Evolutionary conservation across 352 stramenopile genomes (phyloP).

Genomic region (Lagenidium sp.): DNA sequence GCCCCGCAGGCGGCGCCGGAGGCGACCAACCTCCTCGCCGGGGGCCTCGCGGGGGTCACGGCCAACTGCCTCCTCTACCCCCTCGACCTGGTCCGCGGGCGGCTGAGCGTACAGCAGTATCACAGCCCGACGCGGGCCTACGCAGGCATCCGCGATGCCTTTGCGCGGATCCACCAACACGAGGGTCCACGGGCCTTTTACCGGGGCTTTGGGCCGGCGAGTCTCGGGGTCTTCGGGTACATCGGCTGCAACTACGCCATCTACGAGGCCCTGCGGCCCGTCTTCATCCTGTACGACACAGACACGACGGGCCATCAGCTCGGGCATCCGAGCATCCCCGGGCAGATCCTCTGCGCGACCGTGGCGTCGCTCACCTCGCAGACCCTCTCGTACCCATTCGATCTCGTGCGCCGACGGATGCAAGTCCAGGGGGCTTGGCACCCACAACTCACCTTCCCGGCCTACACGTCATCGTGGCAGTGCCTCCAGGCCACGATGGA

Average conservation of each 20-base stretch:
- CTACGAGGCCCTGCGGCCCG: slow-evolving; percentile 74
- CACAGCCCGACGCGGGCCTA: slow-evolving; percentile 24
- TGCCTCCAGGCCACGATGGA: slow-evolving; percentile 42
- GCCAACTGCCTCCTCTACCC: slow-evolving; percentile 69
- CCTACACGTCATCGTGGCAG: slow-evolving; percentile 63
- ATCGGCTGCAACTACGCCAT: slow-evolving; percentile 80
- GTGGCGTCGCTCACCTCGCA: slow-evolving; percentile 63
- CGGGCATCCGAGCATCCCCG: slow-evolving; percentile 54
- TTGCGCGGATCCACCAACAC: slow-evolving; percentile 31
- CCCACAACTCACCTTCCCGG: slow-evolving; percentile 44
- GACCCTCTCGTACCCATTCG: slow-evolving; percentile 71
- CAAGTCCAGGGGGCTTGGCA: slow-evolving; percentile 72
- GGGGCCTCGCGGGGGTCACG: slow-evolving; percentile 55
- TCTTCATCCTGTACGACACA: slow-evolving; percentile 72
- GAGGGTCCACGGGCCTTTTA: slow-evolving; percentile 64
- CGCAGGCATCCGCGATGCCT: slow-evolving; percentile 40
- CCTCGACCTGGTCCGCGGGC: slow-evolving; percentile 66
- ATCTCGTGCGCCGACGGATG: slow-evolving; percentile 69
- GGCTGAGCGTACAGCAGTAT: slow-evolving; percentile 68
- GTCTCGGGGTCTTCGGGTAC: slow-evolving; percentile 70
- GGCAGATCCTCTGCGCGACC: slow-evolving; percentile 71
- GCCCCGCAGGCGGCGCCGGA: slow-evolving; percentile 12
- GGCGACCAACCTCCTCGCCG: slow-evolving; percentile 49
- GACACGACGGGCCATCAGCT: slow-evolving; percentile 35
- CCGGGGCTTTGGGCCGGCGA: slow-evolving; percentile 56